These are phyloP conservation scores for Chimonanthus salicifolius DNA, from an alignment of 164 flowering plant genomes.

Conservation along the genomic window DNA sequence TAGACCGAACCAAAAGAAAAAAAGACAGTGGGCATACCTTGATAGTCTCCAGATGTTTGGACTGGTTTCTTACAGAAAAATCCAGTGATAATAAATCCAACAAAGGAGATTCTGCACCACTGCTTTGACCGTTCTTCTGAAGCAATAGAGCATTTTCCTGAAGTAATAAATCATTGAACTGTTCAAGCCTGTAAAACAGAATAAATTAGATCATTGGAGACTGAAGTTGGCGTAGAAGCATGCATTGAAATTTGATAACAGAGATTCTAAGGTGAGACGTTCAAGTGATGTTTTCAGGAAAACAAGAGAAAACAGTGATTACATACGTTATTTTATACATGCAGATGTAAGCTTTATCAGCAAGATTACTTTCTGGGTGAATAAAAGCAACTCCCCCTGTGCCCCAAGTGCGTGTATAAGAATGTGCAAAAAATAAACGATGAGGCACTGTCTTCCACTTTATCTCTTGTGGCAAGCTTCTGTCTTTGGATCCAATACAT, in stretches of 20 bases:
- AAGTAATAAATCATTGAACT: conserved; percentile 82
- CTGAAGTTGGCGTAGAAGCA: not conserved
- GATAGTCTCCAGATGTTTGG: conserved; percentile 34
- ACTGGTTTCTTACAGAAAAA: conserved; percentile 26
- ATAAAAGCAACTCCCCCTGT: conserved; percentile 93
- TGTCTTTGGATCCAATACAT: conserved; percentile 75
- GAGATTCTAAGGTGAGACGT: not conserved
- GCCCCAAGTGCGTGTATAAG: conserved; percentile 70
- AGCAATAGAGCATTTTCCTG: conserved; percentile 65
- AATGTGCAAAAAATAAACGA: conserved; percentile 75
- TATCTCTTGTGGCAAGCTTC: conserved; percentile 63
- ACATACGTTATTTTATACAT: conserved; percentile 84
- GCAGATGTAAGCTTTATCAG: conserved; percentile 52
- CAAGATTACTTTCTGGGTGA: conserved; percentile 45
- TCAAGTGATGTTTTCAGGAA: not conserved
- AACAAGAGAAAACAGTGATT: not conserved
- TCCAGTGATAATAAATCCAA: conserved; percentile 46
- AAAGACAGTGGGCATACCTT: conserved; percentile 37
- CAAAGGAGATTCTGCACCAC: conserved; percentile 35
- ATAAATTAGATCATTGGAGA: not conserved
- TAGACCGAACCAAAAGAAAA: not conserved
- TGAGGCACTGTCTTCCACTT: conserved; percentile 67
- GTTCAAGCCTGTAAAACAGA: conserved; percentile 73
- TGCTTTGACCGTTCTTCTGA: conserved; percentile 56
- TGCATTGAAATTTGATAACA: not conserved